phyloP scores from a whole-genome alignment of 164 flowering plant genomes.

The grape (Vitis vinifera) region ASM3070453v1 NC_081814.1:4816501-4817000 shows the following conservation, averaged over 20 bases:
- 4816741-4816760: constrained; percentile 44
- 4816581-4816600: no score
- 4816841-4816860: constrained; percentile 67
- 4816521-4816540: no score
- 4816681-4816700: no score
- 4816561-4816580: no score
- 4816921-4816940: constrained; percentile 58
- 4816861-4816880: constrained; percentile 64
- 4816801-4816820: constrained; percentile 39
- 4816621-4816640: no score
- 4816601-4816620: no score
- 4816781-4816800: constrained; percentile 44
- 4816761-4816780: constrained; percentile 47
- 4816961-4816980: constrained; percentile 44
- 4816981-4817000: background rate
- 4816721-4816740: constrained; percentile 59
- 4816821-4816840: constrained; percentile 47
- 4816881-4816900: constrained; percentile 61
- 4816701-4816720: constrained; percentile 47
- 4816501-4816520: no score
- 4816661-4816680: no score
- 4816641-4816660: no score
- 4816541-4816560: no score
- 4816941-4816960: constrained; percentile 62
- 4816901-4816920: constrained; percentile 62